Conservation (phyloP, 257 asterid genomes). For the Leptodermis oblonga region DNA sequence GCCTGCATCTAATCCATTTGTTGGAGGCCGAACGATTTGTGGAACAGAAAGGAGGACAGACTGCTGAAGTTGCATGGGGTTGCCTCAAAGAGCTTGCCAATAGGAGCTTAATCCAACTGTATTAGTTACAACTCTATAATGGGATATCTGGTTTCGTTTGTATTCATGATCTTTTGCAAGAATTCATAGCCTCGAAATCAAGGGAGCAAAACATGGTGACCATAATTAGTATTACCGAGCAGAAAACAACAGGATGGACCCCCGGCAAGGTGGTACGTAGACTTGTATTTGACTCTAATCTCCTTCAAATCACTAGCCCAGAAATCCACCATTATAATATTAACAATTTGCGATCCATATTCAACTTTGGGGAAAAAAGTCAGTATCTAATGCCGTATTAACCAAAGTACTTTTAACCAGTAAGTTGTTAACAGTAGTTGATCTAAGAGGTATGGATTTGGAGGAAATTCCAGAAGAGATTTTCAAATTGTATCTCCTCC, state of each 20-base stretch:
- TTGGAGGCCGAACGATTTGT: constrained; percentile 3
- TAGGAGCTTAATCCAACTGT: constrained; percentile 22
- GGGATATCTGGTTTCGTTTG: background rate
- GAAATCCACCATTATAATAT: too few relatives aligned
- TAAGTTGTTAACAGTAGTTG: constrained; percentile 18
- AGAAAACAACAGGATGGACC: background rate
- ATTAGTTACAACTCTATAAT: background rate
- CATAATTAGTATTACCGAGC: background rate
- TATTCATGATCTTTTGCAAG: constrained; percentile 19
- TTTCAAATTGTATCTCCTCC: constrained; percentile 20
- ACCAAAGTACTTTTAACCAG: constrained; percentile 3
- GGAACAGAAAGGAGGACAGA: background rate
- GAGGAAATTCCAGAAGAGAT: constrained; percentile 10
- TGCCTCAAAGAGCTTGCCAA: constrained; percentile 24
- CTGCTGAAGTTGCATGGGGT: background rate
- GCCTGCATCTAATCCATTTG: background rate
- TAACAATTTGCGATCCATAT: background rate
- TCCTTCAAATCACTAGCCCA: background rate
- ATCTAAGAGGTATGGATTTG: background rate
- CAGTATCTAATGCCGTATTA: background rate
- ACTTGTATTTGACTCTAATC: background rate
- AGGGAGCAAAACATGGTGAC: constrained; percentile 18
- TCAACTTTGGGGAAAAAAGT: background rate
- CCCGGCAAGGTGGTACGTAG: constrained; percentile 15
- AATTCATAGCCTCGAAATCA: constrained; percentile 12